A percentile compares a stretch with the other conserved stretches of the same genome.
These are phyloP conservation scores for Cichorium intybus DNA, from an alignment of 140 eudicot genomes.

Conservation along the genomic window DNA sequence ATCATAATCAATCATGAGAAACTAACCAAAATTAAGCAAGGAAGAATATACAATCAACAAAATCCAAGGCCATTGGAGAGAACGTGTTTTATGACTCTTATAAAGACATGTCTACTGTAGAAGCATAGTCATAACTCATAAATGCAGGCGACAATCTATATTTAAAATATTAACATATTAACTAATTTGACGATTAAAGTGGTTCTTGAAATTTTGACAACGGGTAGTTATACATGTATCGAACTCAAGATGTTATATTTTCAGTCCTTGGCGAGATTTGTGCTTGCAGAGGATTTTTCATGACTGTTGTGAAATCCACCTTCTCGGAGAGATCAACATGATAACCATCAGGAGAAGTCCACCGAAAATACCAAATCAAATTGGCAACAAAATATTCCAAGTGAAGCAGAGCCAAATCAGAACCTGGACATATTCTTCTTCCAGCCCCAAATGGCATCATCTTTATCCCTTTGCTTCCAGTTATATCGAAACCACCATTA, in stretches of 20 bases:
- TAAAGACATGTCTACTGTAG: too few relatives aligned
- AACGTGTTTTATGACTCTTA: too few relatives aligned
- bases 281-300: slow-evolving; percentile 56
- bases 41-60: too few relatives aligned
- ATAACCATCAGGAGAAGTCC: slow-evolving; percentile 36
- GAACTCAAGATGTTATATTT: neutral
- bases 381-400: slow-evolving; percentile 63
- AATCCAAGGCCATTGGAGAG: too few relatives aligned
- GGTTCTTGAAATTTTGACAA: too few relatives aligned
- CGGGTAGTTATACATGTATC: neutral
- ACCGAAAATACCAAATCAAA: slow-evolving; percentile 49
- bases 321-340: slow-evolving; percentile 55
- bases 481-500: slow-evolving; percentile 21
- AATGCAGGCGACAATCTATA: too few relatives aligned
- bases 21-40: too few relatives aligned
- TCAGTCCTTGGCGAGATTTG: neutral
- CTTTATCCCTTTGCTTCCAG: slow-evolving; percentile 27
- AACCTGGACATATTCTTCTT: slow-evolving; percentile 50
- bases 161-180: too few relatives aligned
- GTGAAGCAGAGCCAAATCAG: slow-evolving; percentile 32
- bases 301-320: slow-evolving; percentile 50
- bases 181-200: too few relatives aligned
- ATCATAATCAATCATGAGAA: too few relatives aligned
- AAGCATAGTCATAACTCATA: too few relatives aligned
- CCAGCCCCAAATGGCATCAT: slow-evolving; percentile 49